These are phyloP conservation scores for Rhexocercosporidium sp. DNA, from an alignment of 2,329 filamentous ascomycete genomes.

Conservation along the genomic window DNA sequence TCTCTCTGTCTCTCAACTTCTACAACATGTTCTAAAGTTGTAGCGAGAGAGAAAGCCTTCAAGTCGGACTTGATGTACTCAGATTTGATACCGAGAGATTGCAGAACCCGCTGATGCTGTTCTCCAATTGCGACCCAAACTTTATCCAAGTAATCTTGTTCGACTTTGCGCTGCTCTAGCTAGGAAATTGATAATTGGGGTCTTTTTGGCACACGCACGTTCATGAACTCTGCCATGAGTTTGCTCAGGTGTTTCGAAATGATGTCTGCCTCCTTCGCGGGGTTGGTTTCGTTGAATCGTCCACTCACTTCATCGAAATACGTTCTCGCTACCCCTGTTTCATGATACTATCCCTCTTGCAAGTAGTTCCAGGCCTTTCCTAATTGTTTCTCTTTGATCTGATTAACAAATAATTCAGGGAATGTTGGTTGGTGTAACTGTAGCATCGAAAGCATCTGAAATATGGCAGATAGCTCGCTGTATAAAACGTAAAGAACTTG, in stretches of 20 bases:
- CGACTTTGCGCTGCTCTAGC: background rate
- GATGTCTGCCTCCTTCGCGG: too few relatives aligned
- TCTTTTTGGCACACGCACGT: background rate
- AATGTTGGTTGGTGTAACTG: background rate
- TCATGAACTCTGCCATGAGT: background rate
- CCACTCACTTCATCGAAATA: too few relatives aligned
- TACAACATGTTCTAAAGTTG: background rate
- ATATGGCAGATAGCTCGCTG: constrained; percentile 12
- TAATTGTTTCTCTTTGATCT: too few relatives aligned
- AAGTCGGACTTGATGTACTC: constrained; percentile 5
- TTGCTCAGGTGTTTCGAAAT: background rate
- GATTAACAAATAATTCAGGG: too few relatives aligned
- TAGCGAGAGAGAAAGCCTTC: background rate
- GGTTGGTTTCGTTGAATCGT: too few relatives aligned
- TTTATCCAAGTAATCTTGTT: background rate
- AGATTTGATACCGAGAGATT: background rate
- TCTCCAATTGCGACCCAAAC: background rate
- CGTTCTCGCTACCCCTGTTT: too few relatives aligned
- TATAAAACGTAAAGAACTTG: constrained; percentile 4
- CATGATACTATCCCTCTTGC: too few relatives aligned
- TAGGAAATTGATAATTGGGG: background rate
- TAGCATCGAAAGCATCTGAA: constrained; percentile 7
- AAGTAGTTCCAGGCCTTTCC: too few relatives aligned
- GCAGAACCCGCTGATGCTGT: background rate
- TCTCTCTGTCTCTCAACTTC: background rate